These are phyloP conservation scores for Albophoma yamanashiensis DNA, from an alignment of 2,329 filamentous ascomycete genomes.

Conservation along the genomic window DNA sequence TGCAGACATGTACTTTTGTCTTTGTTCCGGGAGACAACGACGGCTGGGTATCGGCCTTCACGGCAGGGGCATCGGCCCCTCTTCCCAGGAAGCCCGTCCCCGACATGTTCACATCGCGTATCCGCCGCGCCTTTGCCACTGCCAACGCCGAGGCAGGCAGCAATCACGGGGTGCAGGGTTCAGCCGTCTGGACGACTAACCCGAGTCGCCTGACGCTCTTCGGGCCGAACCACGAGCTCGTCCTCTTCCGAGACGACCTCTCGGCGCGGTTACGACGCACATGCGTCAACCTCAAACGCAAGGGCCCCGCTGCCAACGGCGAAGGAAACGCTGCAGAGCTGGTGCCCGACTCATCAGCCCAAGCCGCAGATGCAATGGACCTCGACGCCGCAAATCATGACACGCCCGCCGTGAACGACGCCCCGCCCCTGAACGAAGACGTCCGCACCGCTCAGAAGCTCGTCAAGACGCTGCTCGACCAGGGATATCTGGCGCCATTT, in stretches of 20 bases:
- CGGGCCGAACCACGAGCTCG: constrained; percentile 77
- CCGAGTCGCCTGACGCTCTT: constrained; percentile 76
- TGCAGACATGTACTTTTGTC: constrained; percentile 72
- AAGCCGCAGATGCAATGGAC: constrained; percentile 26
- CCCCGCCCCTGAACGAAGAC: constrained; percentile 27
- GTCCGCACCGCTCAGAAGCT: constrained; percentile 58
- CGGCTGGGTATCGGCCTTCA: constrained; percentile 87
- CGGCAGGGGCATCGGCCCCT: constrained; percentile 59
- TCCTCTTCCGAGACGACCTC: constrained; percentile 80
- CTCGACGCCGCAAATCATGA: constrained; percentile 22
- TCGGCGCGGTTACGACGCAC: constrained; percentile 67
- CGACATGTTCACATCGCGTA: constrained; percentile 78
- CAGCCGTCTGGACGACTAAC: constrained; percentile 81
- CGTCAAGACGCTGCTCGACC: constrained; percentile 85
- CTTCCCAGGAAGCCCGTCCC: constrained; percentile 66
- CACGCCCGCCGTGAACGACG: constrained; percentile 5
- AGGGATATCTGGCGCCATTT: constrained; percentile 83
- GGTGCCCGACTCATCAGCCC: constrained; percentile 4
- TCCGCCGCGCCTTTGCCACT: constrained; percentile 68
- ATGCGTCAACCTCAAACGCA: constrained; percentile 56
- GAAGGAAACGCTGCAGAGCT: constrained; percentile 9
- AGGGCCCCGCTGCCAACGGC: constrained; percentile 21
- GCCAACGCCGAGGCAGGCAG: constrained; percentile 64
- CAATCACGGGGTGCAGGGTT: constrained; percentile 28
- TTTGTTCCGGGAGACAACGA: constrained; percentile 97